Percentiles rank a stretch among this genome's conserved stretches.
Evolutionary conservation across 2,329 filamentous ascomycete species (phyloP).

Genomic region (Pseudogymnoascus sp.): DNA sequence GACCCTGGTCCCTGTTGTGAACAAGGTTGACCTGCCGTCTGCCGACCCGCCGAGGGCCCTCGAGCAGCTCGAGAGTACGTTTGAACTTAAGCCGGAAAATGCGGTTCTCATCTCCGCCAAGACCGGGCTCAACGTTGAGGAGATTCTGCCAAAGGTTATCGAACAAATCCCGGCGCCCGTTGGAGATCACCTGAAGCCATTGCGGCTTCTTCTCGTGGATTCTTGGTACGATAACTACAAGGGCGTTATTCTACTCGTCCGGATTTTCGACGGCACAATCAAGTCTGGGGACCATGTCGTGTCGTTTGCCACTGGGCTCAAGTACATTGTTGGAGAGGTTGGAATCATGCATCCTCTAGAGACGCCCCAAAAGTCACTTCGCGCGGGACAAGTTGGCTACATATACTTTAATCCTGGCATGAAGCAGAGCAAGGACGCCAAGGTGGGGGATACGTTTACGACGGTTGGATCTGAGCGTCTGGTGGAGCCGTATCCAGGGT

Average conservation of each 20-base stretch:
- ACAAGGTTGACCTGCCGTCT: conserved; percentile 90
- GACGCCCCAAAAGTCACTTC: conserved; percentile 69
- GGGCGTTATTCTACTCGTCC: conserved; percentile 83
- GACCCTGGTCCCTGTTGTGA: conserved; percentile 81
- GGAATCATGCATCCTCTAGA: conserved; percentile 92
- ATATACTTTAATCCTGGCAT: conserved; percentile 97
- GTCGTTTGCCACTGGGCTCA: conserved; percentile 79
- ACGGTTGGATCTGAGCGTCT: conserved; percentile 66
- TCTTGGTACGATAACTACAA: conserved; percentile 98
- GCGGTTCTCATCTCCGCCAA: conserved; percentile 83
- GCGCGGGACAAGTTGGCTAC: conserved; percentile 92
- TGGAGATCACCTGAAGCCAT: conserved; percentile 64
- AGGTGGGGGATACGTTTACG: conserved; percentile 93
- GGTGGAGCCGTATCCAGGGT: conserved; percentile 79
- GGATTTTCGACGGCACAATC: conserved; percentile 83
- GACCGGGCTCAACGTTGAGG: conserved; percentile 79
- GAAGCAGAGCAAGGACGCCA: conserved; percentile 93
- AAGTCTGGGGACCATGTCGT: conserved; percentile 76
- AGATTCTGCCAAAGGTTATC: conserved; percentile 78
- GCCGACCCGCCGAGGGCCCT: conserved; percentile 82
- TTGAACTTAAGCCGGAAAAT: conserved; percentile 75
- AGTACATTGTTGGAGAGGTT: conserved; percentile 91
- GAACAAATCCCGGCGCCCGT: conserved; percentile 74
- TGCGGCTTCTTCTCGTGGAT: conserved; percentile 84
- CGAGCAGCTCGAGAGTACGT: conserved; percentile 76